Conservation (phyloP, 139 green algal genomes). For the Trebouxia sp. region DNA sequence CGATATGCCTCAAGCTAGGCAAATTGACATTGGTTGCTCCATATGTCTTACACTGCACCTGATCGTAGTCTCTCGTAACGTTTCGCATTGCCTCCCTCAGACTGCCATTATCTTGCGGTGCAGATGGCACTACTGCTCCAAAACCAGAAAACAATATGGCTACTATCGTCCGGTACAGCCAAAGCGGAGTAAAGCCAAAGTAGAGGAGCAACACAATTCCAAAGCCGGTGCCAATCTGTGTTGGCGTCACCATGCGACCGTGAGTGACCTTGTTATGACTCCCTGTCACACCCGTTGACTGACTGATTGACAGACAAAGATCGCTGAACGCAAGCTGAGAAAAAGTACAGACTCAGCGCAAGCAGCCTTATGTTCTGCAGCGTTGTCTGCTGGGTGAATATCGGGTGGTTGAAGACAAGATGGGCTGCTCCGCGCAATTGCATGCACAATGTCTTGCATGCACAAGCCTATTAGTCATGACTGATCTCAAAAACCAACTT, state of each 20-base stretch:
- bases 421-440: no score
- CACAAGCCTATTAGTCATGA: neutral
- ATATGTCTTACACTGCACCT: slow-evolving; percentile 7
- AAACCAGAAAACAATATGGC: neutral
- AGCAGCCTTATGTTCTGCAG: no score
- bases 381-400: no score
- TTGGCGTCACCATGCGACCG: neutral
- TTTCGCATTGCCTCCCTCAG: slow-evolving; percentile 27
- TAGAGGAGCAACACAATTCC: neutral
- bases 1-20: no score
- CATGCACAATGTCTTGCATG: neutral
- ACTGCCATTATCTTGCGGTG: neutral
- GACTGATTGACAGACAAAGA: no score
- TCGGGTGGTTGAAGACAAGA: no score
- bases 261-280: no score
- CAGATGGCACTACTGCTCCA: slow-evolving; percentile 3
- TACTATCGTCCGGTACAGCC: slow-evolving; percentile 5
- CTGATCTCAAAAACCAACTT: neutral
- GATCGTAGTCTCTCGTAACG: slow-evolving; percentile 21
- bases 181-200: slow-evolving; percentile 17
- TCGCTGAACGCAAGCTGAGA: no score
- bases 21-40: no score
- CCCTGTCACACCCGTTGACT: no score
- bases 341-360: no score
- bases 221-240: neutral